Evolutionary conservation across 192 early-diverging fungal species (phyloP), one percentile per base, ranked within the genome.

Genomic region (Gryganskiella cystojenkinii): DNA sequence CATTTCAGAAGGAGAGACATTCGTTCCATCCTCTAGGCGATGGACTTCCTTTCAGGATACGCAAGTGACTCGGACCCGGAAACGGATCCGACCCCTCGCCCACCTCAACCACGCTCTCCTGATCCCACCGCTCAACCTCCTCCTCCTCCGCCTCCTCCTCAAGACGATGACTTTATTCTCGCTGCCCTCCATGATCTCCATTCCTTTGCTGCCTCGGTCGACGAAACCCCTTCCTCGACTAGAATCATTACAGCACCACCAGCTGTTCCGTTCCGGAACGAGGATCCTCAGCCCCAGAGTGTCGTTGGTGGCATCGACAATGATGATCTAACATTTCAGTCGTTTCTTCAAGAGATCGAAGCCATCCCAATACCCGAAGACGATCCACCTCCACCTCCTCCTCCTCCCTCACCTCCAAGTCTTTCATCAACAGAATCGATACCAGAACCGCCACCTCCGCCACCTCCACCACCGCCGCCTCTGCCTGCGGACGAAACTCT

Each of bases 41-140:
- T 78, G 74, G 68, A 78, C 56, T 59, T 56, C 17, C 61, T 78
- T 20, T 55, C 52, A 24, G 61, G 52, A 33, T 78, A 78, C 43
- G 54, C 60, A 2, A 78, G 66, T 25, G 66, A 68, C 37, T 78
- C 74, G 6, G 74, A 78, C 2, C 60, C 74, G 20, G 61, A 69
- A 0, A 25, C n/a, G n/a, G n/a, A n/a, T n/a, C n/a, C n/a, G n/a
- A n/a, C n/a, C n/a, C n/a, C n/a, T n/a, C n/a, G n/a, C n/a, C n/a
- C n/a, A n/a, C n/a, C n/a, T n/a, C n/a, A n/a, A n/a, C n/a, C n/a
- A n/a, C n/a, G n/a, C n/a, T n/a, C n/a, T n/a, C n/a, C n/a, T n/a
- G n/a, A n/a, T n/a, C n/a, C n/a, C n/a, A n/a, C n/a, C n/a, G n/a
- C n/a, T n/a, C n/a, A n/a, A n/a, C n/a, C n/a, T n/a, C n/a, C n/a